Conservation (phyloP, 2,329 filamentous ascomycete genomes). For the Hansfordia pulvinata region DNA sequence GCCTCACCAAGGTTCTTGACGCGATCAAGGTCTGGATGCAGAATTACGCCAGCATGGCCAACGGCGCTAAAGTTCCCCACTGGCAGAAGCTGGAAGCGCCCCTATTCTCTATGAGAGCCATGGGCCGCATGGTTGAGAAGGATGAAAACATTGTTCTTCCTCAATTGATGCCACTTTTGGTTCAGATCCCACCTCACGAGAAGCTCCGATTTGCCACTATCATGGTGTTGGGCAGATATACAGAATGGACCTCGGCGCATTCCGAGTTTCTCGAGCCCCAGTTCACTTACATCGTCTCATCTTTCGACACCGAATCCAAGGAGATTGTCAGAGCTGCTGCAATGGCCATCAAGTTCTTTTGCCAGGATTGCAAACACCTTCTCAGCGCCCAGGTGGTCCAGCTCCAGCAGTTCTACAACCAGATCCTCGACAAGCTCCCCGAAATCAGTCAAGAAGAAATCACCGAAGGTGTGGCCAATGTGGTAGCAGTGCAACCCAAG, state of each 20-base stretch:
- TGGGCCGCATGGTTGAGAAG: conserved; percentile 89
- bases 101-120: conserved; percentile 85
- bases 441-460: conserved; percentile 86
- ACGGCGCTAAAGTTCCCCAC: conserved; percentile 64
- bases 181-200: conserved; percentile 89
- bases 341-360: conserved; percentile 93
- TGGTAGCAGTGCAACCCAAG: conserved; percentile 74
- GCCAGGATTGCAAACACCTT: conserved; percentile 81
- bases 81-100: conserved; percentile 97
- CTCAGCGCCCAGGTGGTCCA: conserved; percentile 74
- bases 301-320: conserved; percentile 76
- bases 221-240: conserved; percentile 93
- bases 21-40: conserved; percentile 82
- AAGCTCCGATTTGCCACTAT: conserved; percentile 98
- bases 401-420: conserved; percentile 84
- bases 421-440: conserved; percentile 75
- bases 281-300: conserved; percentile 89
- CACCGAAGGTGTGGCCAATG: conserved; percentile 86
- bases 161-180: conserved; percentile 83
- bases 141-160: conserved; percentile 80
- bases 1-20: conserved; percentile 75
- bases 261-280: conserved; percentile 86
- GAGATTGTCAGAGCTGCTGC: conserved; percentile 89
- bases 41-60: conserved; percentile 65
- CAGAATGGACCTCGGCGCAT: conserved; percentile 92